These are phyloP conservation scores for Lasiosphaeria hispida DNA, from an alignment of 495 filamentous ascomycete species.

Conservation along the genomic window DNA sequence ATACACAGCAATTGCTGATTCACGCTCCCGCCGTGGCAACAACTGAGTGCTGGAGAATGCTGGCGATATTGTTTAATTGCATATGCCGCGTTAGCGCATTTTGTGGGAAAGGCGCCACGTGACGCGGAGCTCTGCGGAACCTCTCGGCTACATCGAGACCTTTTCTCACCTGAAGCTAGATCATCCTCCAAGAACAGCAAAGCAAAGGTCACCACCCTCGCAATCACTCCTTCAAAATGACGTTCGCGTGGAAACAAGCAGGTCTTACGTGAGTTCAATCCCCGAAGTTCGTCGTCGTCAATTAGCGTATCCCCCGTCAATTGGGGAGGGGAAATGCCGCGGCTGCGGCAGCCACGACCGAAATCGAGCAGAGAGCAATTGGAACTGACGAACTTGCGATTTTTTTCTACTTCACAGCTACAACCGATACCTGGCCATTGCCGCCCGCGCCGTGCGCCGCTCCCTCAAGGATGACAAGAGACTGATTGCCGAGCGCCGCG, in stretches of 20 bases:
- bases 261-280: conserved; percentile 79
- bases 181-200: conserved; percentile 12
- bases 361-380: background rate
- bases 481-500: conserved; percentile 82
- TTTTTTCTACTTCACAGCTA: conserved; percentile 51
- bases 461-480: conserved; percentile 93
- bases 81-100: background rate
- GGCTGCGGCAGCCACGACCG: background rate
- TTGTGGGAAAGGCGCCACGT: conserved; percentile 12
- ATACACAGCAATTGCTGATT: too few species aligned
- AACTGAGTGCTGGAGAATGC: background rate
- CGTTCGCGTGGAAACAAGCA: conserved; percentile 96
- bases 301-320: background rate
- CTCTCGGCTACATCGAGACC: conserved; percentile 31
- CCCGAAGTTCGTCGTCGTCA: background rate
- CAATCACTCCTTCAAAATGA: conserved; percentile 68
- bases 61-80: background rate
- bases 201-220: conserved; percentile 22
- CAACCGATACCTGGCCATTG: conserved; percentile 79
- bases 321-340: background rate
- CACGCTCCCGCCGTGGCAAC: background rate
- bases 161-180: conserved; percentile 24
- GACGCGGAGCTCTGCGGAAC: conserved; percentile 35
- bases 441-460: conserved; percentile 76
- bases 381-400: background rate